Conservation (phyloP, 2,329 filamentous ascomycete genomes). For the Sporothrix variecibatus region DNA sequence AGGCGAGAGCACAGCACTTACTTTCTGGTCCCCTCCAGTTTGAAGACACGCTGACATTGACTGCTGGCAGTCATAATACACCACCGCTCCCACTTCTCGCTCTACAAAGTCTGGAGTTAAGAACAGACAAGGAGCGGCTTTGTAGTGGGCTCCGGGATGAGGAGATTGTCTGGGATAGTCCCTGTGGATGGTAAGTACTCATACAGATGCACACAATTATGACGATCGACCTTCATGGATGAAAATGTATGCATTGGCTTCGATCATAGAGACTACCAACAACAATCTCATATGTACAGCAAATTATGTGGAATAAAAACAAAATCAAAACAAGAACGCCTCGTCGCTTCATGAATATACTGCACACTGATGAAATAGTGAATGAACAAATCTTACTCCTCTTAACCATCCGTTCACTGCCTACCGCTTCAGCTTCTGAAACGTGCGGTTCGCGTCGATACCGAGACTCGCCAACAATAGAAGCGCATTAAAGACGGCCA, state of each 20-base stretch:
- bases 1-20: not conserved
- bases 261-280: not conserved
- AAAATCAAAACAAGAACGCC: not conserved
- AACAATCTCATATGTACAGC: not conserved
- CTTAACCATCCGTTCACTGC: too few species aligned
- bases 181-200: not conserved
- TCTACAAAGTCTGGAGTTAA: not conserved
- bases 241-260: not conserved
- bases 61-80: not conserved
- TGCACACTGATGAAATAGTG: not conserved
- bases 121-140: not conserved
- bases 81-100: not conserved
- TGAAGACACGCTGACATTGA: not conserved
- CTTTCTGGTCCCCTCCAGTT: not conserved
- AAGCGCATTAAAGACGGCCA: conserved; percentile 82
- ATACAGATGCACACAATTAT: too few species aligned
- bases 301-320: not conserved
- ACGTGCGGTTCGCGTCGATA: conserved; percentile 50
- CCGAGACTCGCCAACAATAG: conserved; percentile 61
- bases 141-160: not conserved
- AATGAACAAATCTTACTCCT: not conserved
- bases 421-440: conserved; percentile 28
- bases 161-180: not conserved
- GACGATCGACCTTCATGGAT: too few species aligned
- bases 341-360: conserved; percentile 10